These are phyloP conservation scores for Neurospora sp. DNA, from an alignment of 495 filamentous ascomycete genomes.

Conservation along the genomic window DNA sequence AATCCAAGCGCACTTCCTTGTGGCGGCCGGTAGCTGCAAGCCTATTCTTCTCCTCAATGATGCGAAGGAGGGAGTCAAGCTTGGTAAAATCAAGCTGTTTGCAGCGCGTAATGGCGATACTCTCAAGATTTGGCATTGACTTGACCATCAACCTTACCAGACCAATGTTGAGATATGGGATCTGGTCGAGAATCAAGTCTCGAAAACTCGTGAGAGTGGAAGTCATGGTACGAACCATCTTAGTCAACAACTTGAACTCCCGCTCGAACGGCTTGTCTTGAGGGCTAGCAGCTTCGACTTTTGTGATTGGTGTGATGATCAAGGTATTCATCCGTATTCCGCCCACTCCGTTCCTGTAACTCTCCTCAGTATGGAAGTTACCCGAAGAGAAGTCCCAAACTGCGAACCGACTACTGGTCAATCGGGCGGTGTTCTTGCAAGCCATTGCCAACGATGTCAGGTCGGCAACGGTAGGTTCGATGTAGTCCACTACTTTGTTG, in stretches of 20 bases:
- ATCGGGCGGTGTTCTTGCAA: conserved; percentile 1
- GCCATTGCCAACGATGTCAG: conserved; percentile 6
- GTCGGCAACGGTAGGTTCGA: conserved; percentile 9
- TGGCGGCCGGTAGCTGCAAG: background rate
- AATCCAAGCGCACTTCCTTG: conserved; percentile 12
- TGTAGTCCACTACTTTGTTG: background rate
- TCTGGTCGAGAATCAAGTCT: conserved; percentile 11
- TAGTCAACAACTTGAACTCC: conserved; percentile 1
- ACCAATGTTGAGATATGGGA: conserved; percentile 7
- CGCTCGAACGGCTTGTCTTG: conserved; percentile 2
- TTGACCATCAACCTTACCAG: conserved; percentile 13
- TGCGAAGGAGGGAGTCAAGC: conserved; percentile 5
- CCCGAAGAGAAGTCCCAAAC: conserved; percentile 7
- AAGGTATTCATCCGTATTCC: conserved; percentile 6
- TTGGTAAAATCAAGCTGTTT: conserved; percentile 16
- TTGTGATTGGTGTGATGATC: conserved; percentile 1
- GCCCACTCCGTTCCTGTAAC: background rate
- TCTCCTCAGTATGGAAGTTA: background rate
- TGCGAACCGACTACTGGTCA: background rate
- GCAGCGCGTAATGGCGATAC: conserved; percentile 14
- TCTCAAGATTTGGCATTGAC: conserved; percentile 17
- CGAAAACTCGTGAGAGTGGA: conserved; percentile 5
- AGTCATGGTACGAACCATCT: conserved; percentile 1
- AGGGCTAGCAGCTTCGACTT: background rate
- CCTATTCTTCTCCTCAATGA: conserved; percentile 1